Conservation (phyloP, 225 moss, liverwort and hornwort genomes). For the Pleurozium schreberi region DNA sequence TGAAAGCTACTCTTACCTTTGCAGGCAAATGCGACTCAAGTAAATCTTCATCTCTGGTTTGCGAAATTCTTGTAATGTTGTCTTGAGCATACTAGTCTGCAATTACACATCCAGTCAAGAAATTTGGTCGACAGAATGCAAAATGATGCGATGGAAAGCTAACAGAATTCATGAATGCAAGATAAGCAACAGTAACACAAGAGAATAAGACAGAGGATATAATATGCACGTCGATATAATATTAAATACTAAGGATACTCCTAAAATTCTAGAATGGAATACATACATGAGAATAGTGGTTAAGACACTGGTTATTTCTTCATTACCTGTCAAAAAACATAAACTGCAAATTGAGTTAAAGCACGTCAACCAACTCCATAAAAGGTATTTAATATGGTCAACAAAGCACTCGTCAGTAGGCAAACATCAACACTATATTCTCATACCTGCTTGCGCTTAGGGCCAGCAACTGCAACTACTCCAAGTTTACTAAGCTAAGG, state of each 20-base stretch:
- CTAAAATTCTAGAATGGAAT: not conserved
- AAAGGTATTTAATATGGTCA: not conserved
- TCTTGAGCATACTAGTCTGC: constrained; percentile 4
- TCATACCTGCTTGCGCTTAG: not conserved
- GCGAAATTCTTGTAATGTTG: not conserved
- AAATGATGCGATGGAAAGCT: not conserved
- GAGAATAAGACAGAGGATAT: not conserved
- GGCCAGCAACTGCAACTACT: not conserved
- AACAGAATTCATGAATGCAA: not conserved
- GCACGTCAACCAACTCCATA: not conserved
- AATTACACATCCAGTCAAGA: not conserved
- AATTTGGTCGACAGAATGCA: not conserved
- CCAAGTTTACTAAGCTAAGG: not conserved
- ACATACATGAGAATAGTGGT: not conserved
- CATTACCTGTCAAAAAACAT: not conserved
- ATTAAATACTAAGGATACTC: not conserved
- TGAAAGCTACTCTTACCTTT: not conserved
- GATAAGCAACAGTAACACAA: not conserved
- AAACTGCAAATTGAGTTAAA: not conserved
- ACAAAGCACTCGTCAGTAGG: not conserved
- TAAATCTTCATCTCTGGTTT: not conserved
- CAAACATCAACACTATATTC: not conserved
- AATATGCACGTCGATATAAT: not conserved
- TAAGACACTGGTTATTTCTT: not conserved
- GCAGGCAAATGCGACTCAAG: not conserved